Conservation (phyloP, 1,139 yeast species). For the Yarrowia galli region DNA sequence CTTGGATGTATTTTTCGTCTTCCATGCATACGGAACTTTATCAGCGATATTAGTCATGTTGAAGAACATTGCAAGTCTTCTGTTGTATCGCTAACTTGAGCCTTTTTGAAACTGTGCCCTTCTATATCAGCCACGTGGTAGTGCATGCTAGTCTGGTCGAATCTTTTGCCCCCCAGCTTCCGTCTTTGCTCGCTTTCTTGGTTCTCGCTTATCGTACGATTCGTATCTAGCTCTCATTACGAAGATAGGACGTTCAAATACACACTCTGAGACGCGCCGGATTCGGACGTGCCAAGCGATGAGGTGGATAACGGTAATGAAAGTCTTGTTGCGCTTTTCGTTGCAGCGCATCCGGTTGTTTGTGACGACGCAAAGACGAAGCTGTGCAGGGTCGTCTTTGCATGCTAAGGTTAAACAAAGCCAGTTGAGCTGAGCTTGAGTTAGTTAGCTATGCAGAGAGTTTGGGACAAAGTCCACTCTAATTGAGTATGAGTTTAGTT, state of each 20-base stretch:
- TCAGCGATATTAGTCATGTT: no score
- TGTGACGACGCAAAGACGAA: neutral
- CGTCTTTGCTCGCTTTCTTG: neutral
- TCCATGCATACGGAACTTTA: neutral
- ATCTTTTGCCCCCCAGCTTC: neutral
- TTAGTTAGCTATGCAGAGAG: conserved; percentile 12
- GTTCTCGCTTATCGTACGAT: conserved; percentile 6
- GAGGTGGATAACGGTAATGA: conserved; percentile 8
- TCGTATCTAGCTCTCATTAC: neutral
- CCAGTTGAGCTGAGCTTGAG: neutral
- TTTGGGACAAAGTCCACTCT: conserved; percentile 18
- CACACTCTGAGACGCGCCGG: neutral
- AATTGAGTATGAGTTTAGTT: neutral
- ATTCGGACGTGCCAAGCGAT: conserved; percentile 24
- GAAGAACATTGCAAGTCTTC: no score
- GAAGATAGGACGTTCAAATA: neutral
- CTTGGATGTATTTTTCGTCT: neutral
- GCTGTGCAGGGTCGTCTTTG: neutral
- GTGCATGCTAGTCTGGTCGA: no score
- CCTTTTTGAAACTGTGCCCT: no score
- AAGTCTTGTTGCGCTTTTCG: neutral
- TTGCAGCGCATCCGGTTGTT: neutral
- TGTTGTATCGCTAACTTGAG: no score
- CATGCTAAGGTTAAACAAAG: conserved; percentile 3
- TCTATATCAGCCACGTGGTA: no score